Evolutionary conservation across 2,329 filamentous ascomycete genomes (phyloP).

Genomic region (Colletotrichum musicola): DNA sequence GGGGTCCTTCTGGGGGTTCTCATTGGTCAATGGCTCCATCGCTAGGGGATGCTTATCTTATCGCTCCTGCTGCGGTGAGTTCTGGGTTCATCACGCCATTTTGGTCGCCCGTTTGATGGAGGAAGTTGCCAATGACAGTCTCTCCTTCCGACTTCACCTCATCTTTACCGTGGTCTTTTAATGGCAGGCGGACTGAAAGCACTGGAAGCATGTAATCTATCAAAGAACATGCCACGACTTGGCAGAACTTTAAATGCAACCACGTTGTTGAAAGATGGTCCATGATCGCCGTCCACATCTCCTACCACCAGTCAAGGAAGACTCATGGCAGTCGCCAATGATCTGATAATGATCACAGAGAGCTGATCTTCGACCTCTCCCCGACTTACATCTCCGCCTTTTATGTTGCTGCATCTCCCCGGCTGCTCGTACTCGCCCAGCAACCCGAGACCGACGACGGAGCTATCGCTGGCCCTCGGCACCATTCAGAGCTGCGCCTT

Average conservation of each 20-base stretch:
- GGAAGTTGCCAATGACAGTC: conserved; percentile 28
- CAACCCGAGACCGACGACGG: background rate
- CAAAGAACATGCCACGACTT: too few species aligned
- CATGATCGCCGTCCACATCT: too few species aligned
- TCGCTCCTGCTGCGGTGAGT: conserved; percentile 5
- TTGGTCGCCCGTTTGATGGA: background rate
- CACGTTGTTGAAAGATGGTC: too few species aligned
- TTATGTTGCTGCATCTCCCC: background rate
- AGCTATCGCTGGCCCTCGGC: background rate
- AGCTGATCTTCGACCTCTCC: background rate
- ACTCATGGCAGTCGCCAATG: too few species aligned
- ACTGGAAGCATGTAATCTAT: background rate
- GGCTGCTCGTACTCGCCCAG: conserved; percentile 4
- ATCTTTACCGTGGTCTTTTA: background rate
- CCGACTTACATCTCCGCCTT: conserved; percentile 1
- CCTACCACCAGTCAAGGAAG: too few species aligned
- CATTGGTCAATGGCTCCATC: conserved; percentile 27
- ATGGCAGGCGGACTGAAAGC: background rate
- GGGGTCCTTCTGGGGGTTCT: background rate
- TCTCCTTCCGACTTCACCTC: conserved; percentile 24
- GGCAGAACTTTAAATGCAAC: too few species aligned
- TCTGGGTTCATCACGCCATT: conserved; percentile 4
- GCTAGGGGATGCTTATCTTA: conserved; percentile 9
- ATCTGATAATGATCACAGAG: background rate
- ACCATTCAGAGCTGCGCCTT: background rate